Base-by-base conservation (phyloP, 2,329 filamentous ascomycete genomes). In the Westerdykella sp. region DNA sequence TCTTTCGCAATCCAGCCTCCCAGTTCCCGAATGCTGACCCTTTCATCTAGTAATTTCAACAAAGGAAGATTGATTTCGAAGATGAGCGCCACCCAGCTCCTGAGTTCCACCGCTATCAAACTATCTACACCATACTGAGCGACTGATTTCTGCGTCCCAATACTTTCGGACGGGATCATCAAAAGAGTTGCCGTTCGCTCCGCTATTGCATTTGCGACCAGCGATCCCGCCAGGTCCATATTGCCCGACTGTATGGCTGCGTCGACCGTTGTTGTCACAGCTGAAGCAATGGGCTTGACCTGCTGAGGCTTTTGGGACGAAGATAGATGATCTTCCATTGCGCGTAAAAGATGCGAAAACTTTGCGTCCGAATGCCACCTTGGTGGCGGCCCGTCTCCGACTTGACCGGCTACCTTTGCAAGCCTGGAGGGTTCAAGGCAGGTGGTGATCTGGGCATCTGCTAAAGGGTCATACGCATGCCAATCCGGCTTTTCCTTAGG, bases 61-160 rank as follows among this genome's bases (percentile, higher is more conserved):
- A 44, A n/a, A 13, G 47, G 42, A n/a, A 54, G 39, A 39, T 53
- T 43, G 11, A 45, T 47, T 3, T 40, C 47, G 2, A 53, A 40
- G 5, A 39, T 46, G 18, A 50, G 14, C 12, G 10, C n/a, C 13
- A 44, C 13, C 42, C 42, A 44, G 25, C 15, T 37, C 9, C 23
- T 28, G 4, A 44, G 23, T 25, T 44, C 42, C 5, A 44, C 23
- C 21, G 38, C 42, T 6, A 44, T 21, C 13, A 41, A 34, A 16
- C 18, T 30, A 30, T 44, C 42, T 6, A 44, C 36, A 18, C 42
- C 42, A 30, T 37, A 44, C n/a, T 14, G 16, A 16, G 23, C n/a
- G 16, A 37, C 13, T 12, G 42, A 34, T 14, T 32, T 40, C 15
- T 31, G 11, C 18, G 41, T 14, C 15, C 38, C 35, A 7, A 43